These are phyloP conservation scores for Choiromyces venosus DNA, from an alignment of 495 filamentous ascomycete genomes.

Conservation along the genomic window DNA sequence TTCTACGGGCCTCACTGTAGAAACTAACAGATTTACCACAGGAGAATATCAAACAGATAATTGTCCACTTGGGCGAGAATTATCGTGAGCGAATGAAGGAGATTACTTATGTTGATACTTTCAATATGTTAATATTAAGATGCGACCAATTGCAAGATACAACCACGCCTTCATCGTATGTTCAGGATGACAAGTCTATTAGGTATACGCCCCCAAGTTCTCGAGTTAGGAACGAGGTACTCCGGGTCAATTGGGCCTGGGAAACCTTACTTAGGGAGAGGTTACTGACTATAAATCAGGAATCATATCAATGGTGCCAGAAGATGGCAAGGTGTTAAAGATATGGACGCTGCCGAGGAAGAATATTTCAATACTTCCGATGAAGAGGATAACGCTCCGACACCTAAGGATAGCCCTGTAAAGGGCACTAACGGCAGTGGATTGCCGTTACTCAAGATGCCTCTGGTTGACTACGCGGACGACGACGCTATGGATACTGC, in stretches of 20 bases:
- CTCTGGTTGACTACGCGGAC: constrained; percentile 84
- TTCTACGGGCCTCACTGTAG: neutral
- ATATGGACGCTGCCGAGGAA: constrained; percentile 81
- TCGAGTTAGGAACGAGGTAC: neutral
- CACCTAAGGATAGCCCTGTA: constrained; percentile 27
- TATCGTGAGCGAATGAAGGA: constrained; percentile 73
- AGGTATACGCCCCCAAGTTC: neutral
- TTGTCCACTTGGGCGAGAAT: constrained; percentile 80
- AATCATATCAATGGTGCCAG: constrained; percentile 58
- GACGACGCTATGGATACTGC: constrained; percentile 66
- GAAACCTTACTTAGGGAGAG: neutral
- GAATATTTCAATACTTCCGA: constrained; percentile 91
- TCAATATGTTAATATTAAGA: constrained; percentile 63
- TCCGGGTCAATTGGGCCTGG: neutral
- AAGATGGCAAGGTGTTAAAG: constrained; percentile 70
- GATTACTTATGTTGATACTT: constrained; percentile 83
- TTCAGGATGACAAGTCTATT: constrained; percentile 45
- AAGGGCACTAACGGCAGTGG: constrained; percentile 45
- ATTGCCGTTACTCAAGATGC: constrained; percentile 58
- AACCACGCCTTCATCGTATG: constrained; percentile 46
- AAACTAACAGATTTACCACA: constrained; percentile 33
- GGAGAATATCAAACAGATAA: constrained; percentile 74
- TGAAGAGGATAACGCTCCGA: constrained; percentile 47
- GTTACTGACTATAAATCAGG: constrained; percentile 35
- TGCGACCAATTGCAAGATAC: constrained; percentile 62